Base-by-base conservation (phyloP, 805 yeast genomes). In the Yamadazyma akitaensis region DNA sequence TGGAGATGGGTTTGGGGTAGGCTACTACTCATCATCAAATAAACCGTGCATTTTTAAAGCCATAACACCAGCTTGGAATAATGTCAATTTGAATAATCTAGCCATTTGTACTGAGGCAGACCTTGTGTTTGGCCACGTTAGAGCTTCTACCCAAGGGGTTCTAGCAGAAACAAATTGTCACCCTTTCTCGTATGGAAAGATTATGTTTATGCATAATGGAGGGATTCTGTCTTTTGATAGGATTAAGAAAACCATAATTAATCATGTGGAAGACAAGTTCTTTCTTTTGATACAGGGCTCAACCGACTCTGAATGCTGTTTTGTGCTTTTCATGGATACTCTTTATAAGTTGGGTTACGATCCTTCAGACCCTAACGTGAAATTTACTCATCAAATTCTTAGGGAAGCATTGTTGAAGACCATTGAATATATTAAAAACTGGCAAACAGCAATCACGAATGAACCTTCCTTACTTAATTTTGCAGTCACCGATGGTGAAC, bases 1-100 rank as follows among this genome's bases (percentile, higher is more conserved):
- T 63, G 99, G 99, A 36, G 99, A 94, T 65, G 99, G 99, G 0
- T 94, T 94, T 64, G 99, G 99, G 1, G 92, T 94, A 18, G 98
- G 98, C 0, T 94, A 94, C 67, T 94, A 94, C 44, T 58, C 70
- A 8, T 21, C 45, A 11, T 51, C 63, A 11, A 79, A 81, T 37
- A 87, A 89, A 1, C 98, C 99, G 21, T 94, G 98, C 65, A 77
- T 90, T 2, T 94, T 88, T 70, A 84, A 89, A 56, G 98, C 98
- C 11, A 94, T 91, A 40, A 94, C 99, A 0, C 99, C 99, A 0
- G 96, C 97, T 0, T 94, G 99, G 99, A 94, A 94, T 68, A 94
- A 94, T 64, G 81, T 87, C 59, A 94, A 94, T 59, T 70, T 94
- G 47, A 92, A 88, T 49, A 80, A 90, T 32, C 70, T 94, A 26